Conservation (phyloP, 2,329 filamentous ascomycete genomes). For the Trichothecium sympodiale region DNA sequence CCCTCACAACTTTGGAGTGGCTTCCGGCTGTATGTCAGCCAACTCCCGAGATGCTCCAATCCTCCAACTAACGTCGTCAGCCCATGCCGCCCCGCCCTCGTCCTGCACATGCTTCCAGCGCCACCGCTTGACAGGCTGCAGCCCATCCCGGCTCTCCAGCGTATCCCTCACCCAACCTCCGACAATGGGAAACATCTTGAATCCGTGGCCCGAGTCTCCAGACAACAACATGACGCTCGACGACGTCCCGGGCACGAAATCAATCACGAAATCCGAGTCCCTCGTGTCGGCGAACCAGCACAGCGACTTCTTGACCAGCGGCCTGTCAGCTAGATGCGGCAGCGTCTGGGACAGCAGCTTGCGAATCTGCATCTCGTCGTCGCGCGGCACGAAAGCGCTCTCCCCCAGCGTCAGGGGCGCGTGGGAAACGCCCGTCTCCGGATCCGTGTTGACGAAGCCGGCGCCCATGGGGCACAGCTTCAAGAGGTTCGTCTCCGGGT, state of each 20-base stretch:
- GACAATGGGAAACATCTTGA: slow-evolving; percentile 50
- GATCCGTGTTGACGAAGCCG: slow-evolving; percentile 37
- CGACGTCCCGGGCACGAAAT: slow-evolving; percentile 40
- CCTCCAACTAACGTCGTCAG: slow-evolving; percentile 21
- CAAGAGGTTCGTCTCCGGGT: slow-evolving; percentile 42
- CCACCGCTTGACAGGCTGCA: slow-evolving; percentile 35
- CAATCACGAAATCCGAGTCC: slow-evolving; percentile 50
- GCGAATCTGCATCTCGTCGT: slow-evolving; percentile 42
- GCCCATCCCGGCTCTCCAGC: slow-evolving; percentile 22
- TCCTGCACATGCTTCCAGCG: slow-evolving; percentile 30
- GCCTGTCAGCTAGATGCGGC: slow-evolving; percentile 39
- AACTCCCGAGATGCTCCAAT: slow-evolving; percentile 16
- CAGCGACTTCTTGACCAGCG: slow-evolving; percentile 41
- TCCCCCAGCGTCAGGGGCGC: slow-evolving; percentile 18
- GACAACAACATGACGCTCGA: slow-evolving; percentile 35
- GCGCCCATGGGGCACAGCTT: slow-evolving; percentile 50
- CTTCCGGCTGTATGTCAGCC: slow-evolving; percentile 5
- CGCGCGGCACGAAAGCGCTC: slow-evolving; percentile 35
- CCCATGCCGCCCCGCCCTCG: not conserved
- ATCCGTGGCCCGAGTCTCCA: slow-evolving; percentile 51
- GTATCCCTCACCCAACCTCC: slow-evolving; percentile 40
- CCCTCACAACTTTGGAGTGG: too few relatives aligned
- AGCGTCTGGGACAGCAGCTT: slow-evolving; percentile 38
- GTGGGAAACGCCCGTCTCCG: slow-evolving; percentile 20
- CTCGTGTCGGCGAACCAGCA: slow-evolving; percentile 54